These are phyloP conservation scores for Penicillium tannophilum DNA, from an alignment of 495 filamentous ascomycete species.

Conservation along the genomic window DNA sequence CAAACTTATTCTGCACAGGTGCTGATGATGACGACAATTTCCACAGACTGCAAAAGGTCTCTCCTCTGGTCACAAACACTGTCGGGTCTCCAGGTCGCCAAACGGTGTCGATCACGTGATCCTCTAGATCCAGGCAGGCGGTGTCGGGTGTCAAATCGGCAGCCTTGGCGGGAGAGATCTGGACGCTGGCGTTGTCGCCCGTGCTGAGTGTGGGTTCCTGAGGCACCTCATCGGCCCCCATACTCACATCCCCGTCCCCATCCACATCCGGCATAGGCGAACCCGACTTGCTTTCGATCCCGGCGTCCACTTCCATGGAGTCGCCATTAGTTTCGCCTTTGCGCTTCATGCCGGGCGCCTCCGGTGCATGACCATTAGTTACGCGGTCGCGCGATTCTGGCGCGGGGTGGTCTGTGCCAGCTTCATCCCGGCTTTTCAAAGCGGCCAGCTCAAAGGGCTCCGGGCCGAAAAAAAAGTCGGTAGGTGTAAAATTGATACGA, in stretches of 20 bases:
- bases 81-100: slow-evolving; percentile 79
- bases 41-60: slow-evolving; percentile 81
- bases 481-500: slow-evolving; percentile 35
- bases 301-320: slow-evolving; percentile 52
- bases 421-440: slow-evolving; percentile 33
- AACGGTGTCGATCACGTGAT: slow-evolving; percentile 67
- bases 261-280: slow-evolving; percentile 31
- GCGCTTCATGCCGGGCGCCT: slow-evolving; percentile 34
- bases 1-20: slow-evolving; percentile 41
- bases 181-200: slow-evolving; percentile 70
- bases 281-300: slow-evolving; percentile 24
- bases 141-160: slow-evolving; percentile 70
- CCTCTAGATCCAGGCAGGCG: slow-evolving; percentile 62
- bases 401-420: slow-evolving; percentile 37
- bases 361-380: slow-evolving; percentile 44
- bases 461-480: slow-evolving; percentile 55
- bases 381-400: slow-evolving; percentile 46
- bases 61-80: slow-evolving; percentile 72
- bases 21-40: slow-evolving; percentile 53
- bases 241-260: slow-evolving; percentile 49
- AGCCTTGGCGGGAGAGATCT: slow-evolving; percentile 55
- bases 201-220: slow-evolving; percentile 60
- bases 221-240: slow-evolving; percentile 48
- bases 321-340: slow-evolving; percentile 62
- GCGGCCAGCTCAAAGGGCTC: slow-evolving; percentile 39